These are phyloP conservation scores for Phialophora expanda DNA, from an alignment of 2,329 filamentous ascomycete genomes.

Conservation along the genomic window DNA sequence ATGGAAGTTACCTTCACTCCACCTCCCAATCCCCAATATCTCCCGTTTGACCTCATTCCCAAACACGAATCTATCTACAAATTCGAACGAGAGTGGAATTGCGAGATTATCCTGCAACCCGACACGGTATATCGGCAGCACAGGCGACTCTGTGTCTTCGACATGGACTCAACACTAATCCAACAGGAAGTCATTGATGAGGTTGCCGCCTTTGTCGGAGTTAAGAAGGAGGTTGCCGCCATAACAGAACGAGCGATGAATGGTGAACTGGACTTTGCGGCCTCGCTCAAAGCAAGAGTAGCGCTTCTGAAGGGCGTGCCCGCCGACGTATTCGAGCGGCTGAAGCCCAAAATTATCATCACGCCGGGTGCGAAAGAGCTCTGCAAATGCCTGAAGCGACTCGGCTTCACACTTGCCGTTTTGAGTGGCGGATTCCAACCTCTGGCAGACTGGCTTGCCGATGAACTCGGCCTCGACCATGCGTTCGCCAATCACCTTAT, in stretches of 20 bases:
- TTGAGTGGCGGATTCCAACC: conserved; percentile 91
- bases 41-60: conserved; percentile 69
- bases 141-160: conserved; percentile 89
- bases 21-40: conserved; percentile 54
- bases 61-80: conserved; percentile 81
- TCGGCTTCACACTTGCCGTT: conserved; percentile 88
- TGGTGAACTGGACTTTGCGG: conserved; percentile 90
- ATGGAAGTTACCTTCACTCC: conserved; percentile 60
- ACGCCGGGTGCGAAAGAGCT: conserved; percentile 80
- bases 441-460: conserved; percentile 83
- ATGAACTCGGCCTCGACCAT: conserved; percentile 81
- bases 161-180: conserved; percentile 98
- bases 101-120: conserved; percentile 77
- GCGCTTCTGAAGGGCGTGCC: conserved; percentile 80
- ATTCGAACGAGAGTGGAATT: conserved; percentile 87
- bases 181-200: conserved; percentile 98
- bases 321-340: conserved; percentile 75
- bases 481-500: conserved; percentile 79
- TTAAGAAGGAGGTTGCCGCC: conserved; percentile 78
- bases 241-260: conserved; percentile 96
- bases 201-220: conserved; percentile 80
- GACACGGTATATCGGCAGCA: conserved; percentile 77
- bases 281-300: conserved; percentile 80
- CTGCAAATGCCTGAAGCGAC: conserved; percentile 71
- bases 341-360: conserved; percentile 76